Conservation (phyloP, 108 stramenopile genomes). For the Cyclostephanos tholiformis region DNA sequence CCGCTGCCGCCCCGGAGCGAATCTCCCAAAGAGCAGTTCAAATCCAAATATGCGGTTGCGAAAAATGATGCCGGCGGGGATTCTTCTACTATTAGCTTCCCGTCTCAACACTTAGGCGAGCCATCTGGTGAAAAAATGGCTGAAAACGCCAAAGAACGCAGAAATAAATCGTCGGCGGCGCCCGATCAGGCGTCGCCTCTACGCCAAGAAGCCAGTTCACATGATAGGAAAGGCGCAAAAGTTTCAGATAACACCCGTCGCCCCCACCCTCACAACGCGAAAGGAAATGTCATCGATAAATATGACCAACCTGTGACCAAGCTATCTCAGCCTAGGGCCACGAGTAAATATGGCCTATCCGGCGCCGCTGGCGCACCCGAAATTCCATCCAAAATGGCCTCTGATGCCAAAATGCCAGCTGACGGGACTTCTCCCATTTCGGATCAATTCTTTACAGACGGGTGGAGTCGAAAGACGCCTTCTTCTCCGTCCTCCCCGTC, state of each 20-base stretch:
- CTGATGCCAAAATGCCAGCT: neutral
- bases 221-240: slow-evolving; percentile 4
- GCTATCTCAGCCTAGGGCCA: neutral
- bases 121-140: neutral
- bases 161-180: slow-evolving; percentile 1
- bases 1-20: neutral
- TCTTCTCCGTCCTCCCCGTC: slow-evolving; percentile 10
- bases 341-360: neutral
- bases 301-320: neutral
- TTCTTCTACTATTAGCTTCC: neutral
- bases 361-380: neutral
- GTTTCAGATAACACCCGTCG: neutral
- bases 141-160: neutral
- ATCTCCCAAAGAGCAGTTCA: neutral
- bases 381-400: slow-evolving; percentile 2
- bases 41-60: slow-evolving; percentile 4
- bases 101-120: neutral
- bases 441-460: neutral
- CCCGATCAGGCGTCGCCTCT: slow-evolving; percentile 4
- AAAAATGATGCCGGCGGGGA: neutral
- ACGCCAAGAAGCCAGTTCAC: slow-evolving; percentile 9
- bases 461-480: neutral
- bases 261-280: neutral
- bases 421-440: neutral
- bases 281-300: neutral